Base-by-base conservation (phyloP, 192 early-diverging fungal genomes). In the Coemansia sp. region DNA sequence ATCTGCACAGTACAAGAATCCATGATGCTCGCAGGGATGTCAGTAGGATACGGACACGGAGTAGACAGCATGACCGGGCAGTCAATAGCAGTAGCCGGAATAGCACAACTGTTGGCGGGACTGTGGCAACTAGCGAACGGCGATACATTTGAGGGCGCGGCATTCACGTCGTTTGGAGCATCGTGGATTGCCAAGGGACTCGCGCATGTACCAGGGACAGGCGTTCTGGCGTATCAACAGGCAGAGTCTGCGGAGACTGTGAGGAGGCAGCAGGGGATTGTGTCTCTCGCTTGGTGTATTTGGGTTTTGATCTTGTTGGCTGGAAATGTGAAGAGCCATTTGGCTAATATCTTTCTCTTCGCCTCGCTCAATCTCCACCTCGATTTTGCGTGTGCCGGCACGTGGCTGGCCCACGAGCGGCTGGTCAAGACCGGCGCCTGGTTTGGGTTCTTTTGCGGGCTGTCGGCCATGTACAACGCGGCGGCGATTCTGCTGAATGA, bases 91-190 rank as follows among this genome's bases (percentile, higher is more conserved):
- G 78, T 81, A 2, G 78, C 78, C 0, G 78, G 78, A 4, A 61
- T 81, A 0, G 70, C 78, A 8, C 78, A 81, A 66, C 63, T 81
- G 8, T 35, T 61, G 0, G 72, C 66, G 0, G 78, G 78, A 0
- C 47, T 81, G 10, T 82, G 80, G 80, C 80, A 82, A 41, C 70
- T 82, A 11, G 80, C 80, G 61, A 82, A 82, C 65, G 80, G 80
- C 20, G 75, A 82, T 22, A 77, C 80, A 1, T 82, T 82, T 43
- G 80, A 82, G 47, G 80, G 80, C 7, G 80, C 80, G 0, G 74
- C 74, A 12, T 82, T 82, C 32, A 73, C 71, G 6, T 74, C 80
- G 54, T 82, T 82, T 59, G 80, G 80, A 0, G 74, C 71, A 1
- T 51, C 71, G 4, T 82, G 80, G 80, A 35, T 82, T 22, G 80